Base-by-base conservation (phyloP, 2,329 filamentous ascomycete genomes). In the Fusarium sp. region DNA sequence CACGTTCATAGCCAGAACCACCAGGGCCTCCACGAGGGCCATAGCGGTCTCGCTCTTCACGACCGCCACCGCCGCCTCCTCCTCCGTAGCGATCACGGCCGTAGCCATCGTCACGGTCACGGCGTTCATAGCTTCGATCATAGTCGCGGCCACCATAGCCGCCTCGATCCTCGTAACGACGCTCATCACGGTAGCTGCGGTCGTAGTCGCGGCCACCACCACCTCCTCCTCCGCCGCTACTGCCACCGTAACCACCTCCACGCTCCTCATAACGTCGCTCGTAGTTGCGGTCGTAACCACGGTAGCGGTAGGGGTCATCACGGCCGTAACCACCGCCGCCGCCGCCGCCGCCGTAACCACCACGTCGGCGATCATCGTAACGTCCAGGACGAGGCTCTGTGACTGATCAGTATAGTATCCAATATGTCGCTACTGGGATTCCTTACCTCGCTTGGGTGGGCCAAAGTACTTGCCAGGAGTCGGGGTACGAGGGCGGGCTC, bases 381-480 rank as follows among this genome's bases (percentile, higher is more conserved):
- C 84, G 82, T 61, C 80, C 58, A 30, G 71, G 81, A 63, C 83
- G 82, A 25, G 81, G 81, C 61, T 85, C 83, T 84, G 33, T 43
- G 23, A 11, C 12, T 7, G n/a, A 56, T 74, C 50, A 79, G 67
- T 40, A 67, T 13, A 60, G 11, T 40, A 44, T n/a, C 56, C 21
- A 32, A 21, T 35, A 33, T 33, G 33, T 57, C 15, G 10, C 38
- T 37, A 9, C 18, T 33, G 8, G 35, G 11, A 30, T 46, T 40
- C 86, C 93, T 87, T 86, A 96, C 95, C 95, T 88, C 96, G 90
- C 91, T 99, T 99, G 74, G 96, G 96, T 71, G 96, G 96, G 59
- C 96, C 96, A 81, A 98, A 98, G 89, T 99, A 99, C 87, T 98
- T 98, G 86, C 96, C 96, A 54, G 96, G 96, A 64, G 96, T 99